These are phyloP conservation scores for Phialophora macrospora DNA, from an alignment of 2,329 filamentous ascomycete genomes.

Conservation along the genomic window DNA sequence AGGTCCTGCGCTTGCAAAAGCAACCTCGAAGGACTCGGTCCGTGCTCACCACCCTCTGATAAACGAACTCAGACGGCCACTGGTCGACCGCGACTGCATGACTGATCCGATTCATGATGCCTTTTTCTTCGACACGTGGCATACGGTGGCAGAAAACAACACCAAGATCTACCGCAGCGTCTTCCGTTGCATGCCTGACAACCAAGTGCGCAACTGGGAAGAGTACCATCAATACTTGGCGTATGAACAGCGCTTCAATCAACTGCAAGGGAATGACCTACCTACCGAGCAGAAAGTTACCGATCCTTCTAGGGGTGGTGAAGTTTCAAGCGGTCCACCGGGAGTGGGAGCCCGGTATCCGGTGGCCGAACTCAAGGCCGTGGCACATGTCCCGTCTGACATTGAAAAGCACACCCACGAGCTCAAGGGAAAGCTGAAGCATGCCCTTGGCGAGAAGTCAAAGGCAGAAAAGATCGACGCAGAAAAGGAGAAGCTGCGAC, in stretches of 20 bases:
- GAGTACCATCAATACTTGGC: slow-evolving; percentile 84
- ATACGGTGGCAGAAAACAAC: slow-evolving; percentile 85
- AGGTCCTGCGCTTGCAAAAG: slow-evolving; percentile 67
- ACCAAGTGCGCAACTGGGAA: slow-evolving; percentile 88
- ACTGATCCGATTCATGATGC: slow-evolving; percentile 78
- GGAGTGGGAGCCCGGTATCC: slow-evolving; percentile 45
- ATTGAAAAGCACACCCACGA: slow-evolving; percentile 43
- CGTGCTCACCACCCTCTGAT: slow-evolving; percentile 55
- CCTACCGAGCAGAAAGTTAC: slow-evolving; percentile 25
- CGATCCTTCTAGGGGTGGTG: slow-evolving; percentile 51
- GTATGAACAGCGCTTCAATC: slow-evolving; percentile 78
- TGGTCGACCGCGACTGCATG: slow-evolving; percentile 91
- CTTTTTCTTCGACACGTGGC: slow-evolving; percentile 90
- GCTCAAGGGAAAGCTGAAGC: slow-evolving; percentile 43
- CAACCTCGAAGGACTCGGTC: slow-evolving; percentile 61
- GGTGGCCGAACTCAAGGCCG: slow-evolving; percentile 39
- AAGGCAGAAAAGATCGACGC: slow-evolving; percentile 34
- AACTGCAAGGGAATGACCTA: slow-evolving; percentile 61
- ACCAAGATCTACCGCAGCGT: slow-evolving; percentile 92
- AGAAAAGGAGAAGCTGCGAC: slow-evolving; percentile 46
- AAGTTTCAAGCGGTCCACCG: slow-evolving; percentile 46
- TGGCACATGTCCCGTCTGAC: slow-evolving; percentile 40
- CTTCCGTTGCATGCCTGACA: slow-evolving; percentile 97
- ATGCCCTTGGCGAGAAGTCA: slow-evolving; percentile 27
- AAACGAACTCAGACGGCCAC: slow-evolving; percentile 72